Conservation (phyloP, 768 basidiomycete genomes). For the Sporobolomyces phaffii region DNA sequence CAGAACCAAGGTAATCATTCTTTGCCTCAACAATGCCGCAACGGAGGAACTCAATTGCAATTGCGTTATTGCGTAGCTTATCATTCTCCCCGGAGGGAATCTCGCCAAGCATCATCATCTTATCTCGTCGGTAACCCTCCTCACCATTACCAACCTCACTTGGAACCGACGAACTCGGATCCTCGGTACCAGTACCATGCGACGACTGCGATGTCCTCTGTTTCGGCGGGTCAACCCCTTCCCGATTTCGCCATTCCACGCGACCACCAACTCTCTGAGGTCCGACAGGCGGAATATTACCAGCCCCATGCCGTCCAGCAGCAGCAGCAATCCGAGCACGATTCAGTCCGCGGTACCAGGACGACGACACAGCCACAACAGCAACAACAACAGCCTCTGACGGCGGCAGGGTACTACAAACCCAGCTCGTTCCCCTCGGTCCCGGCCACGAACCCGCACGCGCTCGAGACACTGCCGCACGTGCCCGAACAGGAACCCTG, state of each 20-base stretch:
- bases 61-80: too few relatives aligned
- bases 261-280: neutral
- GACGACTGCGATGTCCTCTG: neutral
- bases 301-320: neutral
- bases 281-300: neutral
- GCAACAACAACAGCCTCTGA: conserved; percentile 4
- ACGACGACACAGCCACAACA: neutral
- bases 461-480: conserved; percentile 21
- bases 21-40: neutral
- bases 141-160: neutral
- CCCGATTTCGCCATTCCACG: neutral
- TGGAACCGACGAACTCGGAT: neutral
- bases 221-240: conserved; percentile 7
- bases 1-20: conserved; percentile 55
- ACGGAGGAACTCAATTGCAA: neutral
- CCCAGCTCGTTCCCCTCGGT: conserved; percentile 35
- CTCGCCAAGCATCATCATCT: too few relatives aligned
- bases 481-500: conserved; percentile 12
- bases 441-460: conserved; percentile 16
- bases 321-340: neutral
- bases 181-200: conserved; percentile 8
- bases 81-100: neutral
- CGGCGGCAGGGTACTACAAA: conserved; percentile 28
- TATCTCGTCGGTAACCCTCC: too few relatives aligned
- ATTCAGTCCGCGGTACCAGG: neutral